Evolutionary conservation across 768 basidiomycete genomes (phyloP).

Genomic region (Pseudohyphozyma bogoriensis): DNA sequence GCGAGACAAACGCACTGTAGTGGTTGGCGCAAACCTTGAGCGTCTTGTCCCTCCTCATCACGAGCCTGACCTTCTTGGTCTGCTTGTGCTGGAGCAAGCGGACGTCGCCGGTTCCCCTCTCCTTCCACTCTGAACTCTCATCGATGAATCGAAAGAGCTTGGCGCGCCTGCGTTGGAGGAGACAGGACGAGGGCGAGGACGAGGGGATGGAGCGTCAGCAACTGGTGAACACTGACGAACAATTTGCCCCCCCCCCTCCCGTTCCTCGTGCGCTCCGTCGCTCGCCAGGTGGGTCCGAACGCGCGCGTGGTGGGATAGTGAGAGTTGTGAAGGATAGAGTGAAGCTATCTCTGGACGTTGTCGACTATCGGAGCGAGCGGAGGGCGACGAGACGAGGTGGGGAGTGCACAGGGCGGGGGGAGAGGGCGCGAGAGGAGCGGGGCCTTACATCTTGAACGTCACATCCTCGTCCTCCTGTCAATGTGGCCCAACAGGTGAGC

Average conservation of each 20-base stretch:
- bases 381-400: no score
- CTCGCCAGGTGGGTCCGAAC: background rate
- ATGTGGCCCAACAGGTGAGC: background rate
- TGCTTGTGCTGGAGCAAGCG: conserved; percentile 81
- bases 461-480: conserved; percentile 72
- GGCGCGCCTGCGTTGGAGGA: conserved; percentile 60
- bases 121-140: conserved; percentile 82
- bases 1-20: conserved; percentile 51
- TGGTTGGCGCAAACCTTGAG: conserved; percentile 99
- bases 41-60: conserved; percentile 99
- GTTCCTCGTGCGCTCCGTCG: background rate
- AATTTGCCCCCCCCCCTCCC: background rate
- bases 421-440: background rate
- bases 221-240: background rate
- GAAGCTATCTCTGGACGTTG: background rate
- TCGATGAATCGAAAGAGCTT: conserved; percentile 93
- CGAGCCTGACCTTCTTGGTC: conserved; percentile 82
- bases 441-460: conserved; percentile 83
- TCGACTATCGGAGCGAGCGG: background rate
- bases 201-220: background rate
- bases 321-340: background rate
- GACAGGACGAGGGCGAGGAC: background rate
- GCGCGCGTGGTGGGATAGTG: background rate
- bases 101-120: conserved; percentile 82
- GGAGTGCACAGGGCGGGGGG: no score